Percentiles rank a stretch among this genome's conserved stretches.
These are phyloP conservation scores for Neurospora sp. DNA, from an alignment of 2,329 filamentous ascomycete species.

Conservation along the genomic window DNA sequence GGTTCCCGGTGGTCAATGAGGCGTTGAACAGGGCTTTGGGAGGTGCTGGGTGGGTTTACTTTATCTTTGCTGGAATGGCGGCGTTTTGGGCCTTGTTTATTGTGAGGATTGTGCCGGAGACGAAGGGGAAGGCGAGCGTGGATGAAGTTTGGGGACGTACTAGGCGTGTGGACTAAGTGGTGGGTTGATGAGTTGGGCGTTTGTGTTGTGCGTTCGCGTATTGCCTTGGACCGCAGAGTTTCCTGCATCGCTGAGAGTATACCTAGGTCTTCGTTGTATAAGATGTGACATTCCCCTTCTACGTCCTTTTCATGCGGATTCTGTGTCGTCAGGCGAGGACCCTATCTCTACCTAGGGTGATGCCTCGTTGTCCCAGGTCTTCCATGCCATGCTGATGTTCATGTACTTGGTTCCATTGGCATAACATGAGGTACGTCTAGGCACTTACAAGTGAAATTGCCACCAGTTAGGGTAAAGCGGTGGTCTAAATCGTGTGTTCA, in stretches of 20 bases:
- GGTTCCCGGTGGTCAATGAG: conserved; percentile 81
- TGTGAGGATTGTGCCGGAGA: conserved; percentile 69
- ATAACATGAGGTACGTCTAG: no score
- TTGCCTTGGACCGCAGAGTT: background rate
- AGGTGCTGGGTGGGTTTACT: conserved; percentile 76
- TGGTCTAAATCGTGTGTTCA: no score
- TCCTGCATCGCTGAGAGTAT: background rate
- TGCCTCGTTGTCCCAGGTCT: no score
- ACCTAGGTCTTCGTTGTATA: background rate
- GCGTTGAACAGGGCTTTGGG: conserved; percentile 53
- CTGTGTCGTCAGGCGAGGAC: no score
- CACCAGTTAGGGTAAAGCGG: no score
- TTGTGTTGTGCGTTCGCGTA: background rate
- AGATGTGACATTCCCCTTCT: background rate
- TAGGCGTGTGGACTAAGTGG: conserved; percentile 37
- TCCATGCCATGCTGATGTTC: no score
- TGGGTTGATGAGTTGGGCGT: background rate
- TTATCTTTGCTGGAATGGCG: conserved; percentile 75
- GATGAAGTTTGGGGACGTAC: conserved; percentile 86
- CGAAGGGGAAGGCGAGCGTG: conserved; percentile 69
- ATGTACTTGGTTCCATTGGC: no score
- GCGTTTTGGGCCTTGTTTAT: conserved; percentile 63
- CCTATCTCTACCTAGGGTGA: no score
- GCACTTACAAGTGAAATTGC: no score
- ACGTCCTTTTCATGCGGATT: no score